Evolutionary conservation across 2,329 filamentous ascomycete species (phyloP), one percentile per base, ranked within the genome.

Genomic region (Diplocarpon rosae): DNA sequence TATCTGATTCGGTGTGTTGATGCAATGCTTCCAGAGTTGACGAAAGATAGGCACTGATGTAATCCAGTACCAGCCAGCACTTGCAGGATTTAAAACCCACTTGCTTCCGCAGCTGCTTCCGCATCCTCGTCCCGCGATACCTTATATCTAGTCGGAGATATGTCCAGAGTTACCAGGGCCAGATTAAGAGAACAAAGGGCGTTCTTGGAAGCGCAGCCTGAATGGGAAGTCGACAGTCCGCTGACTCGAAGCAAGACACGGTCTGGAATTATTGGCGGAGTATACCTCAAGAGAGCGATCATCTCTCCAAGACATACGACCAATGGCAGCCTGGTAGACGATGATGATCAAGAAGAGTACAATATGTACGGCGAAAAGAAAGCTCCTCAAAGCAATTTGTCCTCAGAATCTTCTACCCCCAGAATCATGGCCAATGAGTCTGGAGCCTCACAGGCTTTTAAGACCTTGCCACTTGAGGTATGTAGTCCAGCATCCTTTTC

Each of bases 381-480:
- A 20, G 7, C 31, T 17, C 30, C 39, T n/a, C n/a, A n/a, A 36
- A 37, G 33, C 32, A 16, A 16, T 4, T 3, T 16, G 13, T 15
- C 15, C 4, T 11, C 24, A 14, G 16, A 20, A 13, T 37, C 14
- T 16, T 20, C 36, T 20, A 34, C 20, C 6, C 11, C 14, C 14
- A 39, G 30, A 16, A 28, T 32, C 30, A 36, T 27, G n/a, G 39
- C 29, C 11, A 9, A 31, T 2, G 43, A 40, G n/a, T 31, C 14
- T 16, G 12, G 11, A 32, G 42, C 35, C 43, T 44, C 12, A 1
- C 39, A 38, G 14, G 5, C 46, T 16, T 45, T 52, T 37, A 44
- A 48, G 36, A 44, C 32, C n/a, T 30, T 52, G 14, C 42, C 50
- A 37, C 33, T 37, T 29, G 50, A 52, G 46, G 50, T 51, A 44